A percentile compares a stretch with the other conserved stretches of the same genome.
Evolutionary conservation across 192 early-diverging fungal genomes (phyloP).

Genomic region (Coemansia sp.): DNA sequence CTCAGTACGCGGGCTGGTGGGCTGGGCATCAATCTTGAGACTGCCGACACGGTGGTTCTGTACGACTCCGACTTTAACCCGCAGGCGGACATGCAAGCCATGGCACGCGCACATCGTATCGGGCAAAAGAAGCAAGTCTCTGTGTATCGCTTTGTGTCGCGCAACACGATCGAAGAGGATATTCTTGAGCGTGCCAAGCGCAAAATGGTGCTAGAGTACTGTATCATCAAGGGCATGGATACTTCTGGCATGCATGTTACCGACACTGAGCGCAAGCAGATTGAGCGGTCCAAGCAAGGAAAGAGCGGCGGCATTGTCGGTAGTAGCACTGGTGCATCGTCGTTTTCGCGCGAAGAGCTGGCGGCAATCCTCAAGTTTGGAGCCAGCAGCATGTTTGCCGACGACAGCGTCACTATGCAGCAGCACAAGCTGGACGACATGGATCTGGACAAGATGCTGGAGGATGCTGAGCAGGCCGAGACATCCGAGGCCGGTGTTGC

Average conservation of each 20-base stretch:
- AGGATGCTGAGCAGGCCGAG: conserved; percentile 89
- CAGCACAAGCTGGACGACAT: conserved; percentile 87
- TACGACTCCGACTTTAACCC: conserved; percentile 96
- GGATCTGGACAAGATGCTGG: conserved; percentile 96
- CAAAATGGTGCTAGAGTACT: conserved; percentile 99
- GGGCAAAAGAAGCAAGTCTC: conserved; percentile 97
- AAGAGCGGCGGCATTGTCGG: conserved; percentile 34
- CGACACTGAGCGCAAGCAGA: conserved; percentile 52
- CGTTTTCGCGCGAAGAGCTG: conserved; percentile 85
- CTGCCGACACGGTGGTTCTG: conserved; percentile 96
- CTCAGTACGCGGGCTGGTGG: conserved; percentile 97
- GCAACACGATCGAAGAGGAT: conserved; percentile 97
- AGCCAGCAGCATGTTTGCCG: conserved; percentile 92
- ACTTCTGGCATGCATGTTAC: conserved; percentile 79
- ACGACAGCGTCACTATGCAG: conserved; percentile 57
- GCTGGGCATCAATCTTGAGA: conserved; percentile 93
- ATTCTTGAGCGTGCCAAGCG: conserved; percentile 97
- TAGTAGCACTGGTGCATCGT: conserved; percentile 33
- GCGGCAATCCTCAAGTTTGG: conserved; percentile 97
- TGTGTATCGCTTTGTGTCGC: conserved; percentile 96
- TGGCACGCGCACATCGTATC: conserved; percentile 97
- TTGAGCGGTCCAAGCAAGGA: conserved; percentile 52
- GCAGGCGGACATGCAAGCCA: conserved; percentile 95
- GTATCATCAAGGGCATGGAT: conserved; percentile 99
- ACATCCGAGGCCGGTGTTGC: conserved; percentile 64